Conservation (phyloP, 2,329 filamentous ascomycete species). For the Pezicula carpinea region DNA sequence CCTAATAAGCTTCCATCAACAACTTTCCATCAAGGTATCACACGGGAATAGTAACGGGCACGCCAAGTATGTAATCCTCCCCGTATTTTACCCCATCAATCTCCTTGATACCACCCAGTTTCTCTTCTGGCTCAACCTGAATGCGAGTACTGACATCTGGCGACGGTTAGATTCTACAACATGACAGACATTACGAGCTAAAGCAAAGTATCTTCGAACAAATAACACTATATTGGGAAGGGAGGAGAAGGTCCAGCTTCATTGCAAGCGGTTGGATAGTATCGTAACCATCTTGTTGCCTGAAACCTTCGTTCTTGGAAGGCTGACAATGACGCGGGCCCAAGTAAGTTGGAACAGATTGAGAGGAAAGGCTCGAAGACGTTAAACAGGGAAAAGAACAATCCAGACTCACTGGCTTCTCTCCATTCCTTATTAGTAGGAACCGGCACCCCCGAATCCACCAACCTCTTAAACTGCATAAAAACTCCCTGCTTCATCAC, state of each 20-base stretch:
- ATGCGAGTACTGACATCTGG: conserved; percentile 14
- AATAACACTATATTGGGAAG: too few relatives aligned
- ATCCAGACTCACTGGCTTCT: conserved; percentile 26
- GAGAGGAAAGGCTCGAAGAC: too few relatives aligned
- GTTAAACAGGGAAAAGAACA: not conserved
- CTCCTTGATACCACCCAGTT: conserved; percentile 13
- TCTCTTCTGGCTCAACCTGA: conserved; percentile 13
- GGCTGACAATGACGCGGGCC: too few relatives aligned
- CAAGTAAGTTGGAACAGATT: too few relatives aligned
- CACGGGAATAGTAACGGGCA: conserved; percentile 12
- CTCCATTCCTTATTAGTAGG: conserved; percentile 42
- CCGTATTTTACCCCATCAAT: conserved; percentile 15
- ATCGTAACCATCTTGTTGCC: too few relatives aligned
- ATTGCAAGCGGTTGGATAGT: too few relatives aligned
- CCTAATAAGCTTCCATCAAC: too few relatives aligned
- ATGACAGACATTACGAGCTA: not conserved
- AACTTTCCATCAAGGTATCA: too few relatives aligned
- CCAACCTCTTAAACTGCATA: conserved; percentile 40
- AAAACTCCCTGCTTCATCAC: conserved; percentile 40
- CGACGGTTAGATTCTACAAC: not conserved
- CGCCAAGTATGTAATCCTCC: conserved; percentile 14
- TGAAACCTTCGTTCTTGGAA: too few relatives aligned
- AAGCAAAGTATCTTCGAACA: too few relatives aligned
- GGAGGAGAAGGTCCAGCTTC: too few relatives aligned
- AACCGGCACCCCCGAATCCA: conserved; percentile 33